Evolutionary conservation across 1,139 yeast species (phyloP).

Genomic region (Yamadazyma trypodendri): DNA sequence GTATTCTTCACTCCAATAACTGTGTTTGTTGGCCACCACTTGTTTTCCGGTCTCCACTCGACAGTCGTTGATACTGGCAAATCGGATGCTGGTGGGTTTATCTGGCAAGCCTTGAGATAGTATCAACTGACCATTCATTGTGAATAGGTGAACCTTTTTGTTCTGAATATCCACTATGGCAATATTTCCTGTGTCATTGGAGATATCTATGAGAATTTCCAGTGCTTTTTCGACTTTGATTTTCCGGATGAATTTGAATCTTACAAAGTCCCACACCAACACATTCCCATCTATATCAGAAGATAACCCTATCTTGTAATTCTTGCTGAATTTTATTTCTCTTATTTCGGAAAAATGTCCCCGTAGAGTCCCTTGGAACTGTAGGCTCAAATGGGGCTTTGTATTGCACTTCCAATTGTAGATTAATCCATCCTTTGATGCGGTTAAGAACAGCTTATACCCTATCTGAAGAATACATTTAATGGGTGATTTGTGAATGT

Average conservation of each 20-base stretch:
- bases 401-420: slow-evolving; percentile 50
- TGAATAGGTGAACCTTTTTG: slow-evolving; percentile 36
- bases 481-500: slow-evolving; percentile 38
- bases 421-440: slow-evolving; percentile 54
- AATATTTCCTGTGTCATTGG: slow-evolving; percentile 57
- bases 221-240: slow-evolving; percentile 20
- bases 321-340: slow-evolving; percentile 44
- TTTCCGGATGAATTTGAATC: slow-evolving; percentile 48
- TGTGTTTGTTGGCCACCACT: slow-evolving; percentile 26
- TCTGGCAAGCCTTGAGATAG: slow-evolving; percentile 19
- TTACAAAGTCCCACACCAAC: slow-evolving; percentile 58
- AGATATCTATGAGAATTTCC: slow-evolving; percentile 40
- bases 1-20: slow-evolving; percentile 40
- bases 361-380: slow-evolving; percentile 46
- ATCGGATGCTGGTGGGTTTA: slow-evolving; percentile 22
- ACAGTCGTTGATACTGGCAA: slow-evolving; percentile 34
- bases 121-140: slow-evolving; percentile 55
- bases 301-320: slow-evolving; percentile 52
- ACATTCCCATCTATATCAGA: slow-evolving; percentile 51
- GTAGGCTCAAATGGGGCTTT: slow-evolving; percentile 30
- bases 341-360: slow-evolving; percentile 51
- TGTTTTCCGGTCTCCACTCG: slow-evolving; percentile 26
- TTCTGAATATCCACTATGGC: slow-evolving; percentile 28
- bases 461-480: slow-evolving; percentile 37
- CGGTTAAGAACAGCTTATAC: slow-evolving; percentile 46